Conservation (phyloP, 2,329 filamentous ascomycete genomes). For the Camillea tinctor region DNA sequence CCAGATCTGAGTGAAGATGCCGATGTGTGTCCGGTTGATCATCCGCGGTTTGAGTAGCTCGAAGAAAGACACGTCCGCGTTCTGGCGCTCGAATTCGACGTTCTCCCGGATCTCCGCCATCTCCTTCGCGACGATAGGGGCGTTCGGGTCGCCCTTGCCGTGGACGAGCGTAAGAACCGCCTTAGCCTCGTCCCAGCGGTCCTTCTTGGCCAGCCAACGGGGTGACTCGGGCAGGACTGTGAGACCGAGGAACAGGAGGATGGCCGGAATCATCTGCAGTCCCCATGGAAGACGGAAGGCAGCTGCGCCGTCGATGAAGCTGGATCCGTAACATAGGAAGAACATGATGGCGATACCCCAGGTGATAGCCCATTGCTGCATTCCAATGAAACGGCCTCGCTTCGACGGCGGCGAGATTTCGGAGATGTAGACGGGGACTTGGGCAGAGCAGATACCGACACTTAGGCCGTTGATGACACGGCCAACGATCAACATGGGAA, state of each 20-base stretch:
- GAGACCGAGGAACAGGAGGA: conserved; percentile 42
- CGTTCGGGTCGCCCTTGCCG: conserved; percentile 62
- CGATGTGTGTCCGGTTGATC: conserved; percentile 71
- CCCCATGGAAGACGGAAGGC: conserved; percentile 53
- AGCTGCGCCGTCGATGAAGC: conserved; percentile 40
- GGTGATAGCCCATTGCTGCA: conserved; percentile 47
- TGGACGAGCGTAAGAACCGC: conserved; percentile 56
- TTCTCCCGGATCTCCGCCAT: conserved; percentile 71
- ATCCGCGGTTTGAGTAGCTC: conserved; percentile 73
- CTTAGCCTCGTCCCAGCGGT: conserved; percentile 45
- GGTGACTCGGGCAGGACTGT: conserved; percentile 48
- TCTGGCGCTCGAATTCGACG: conserved; percentile 69
- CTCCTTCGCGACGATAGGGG: conserved; percentile 66
- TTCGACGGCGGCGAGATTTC: conserved; percentile 56
- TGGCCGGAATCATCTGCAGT: conserved; percentile 45
- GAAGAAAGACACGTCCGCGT: conserved; percentile 66
- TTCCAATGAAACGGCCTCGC: conserved; percentile 42
- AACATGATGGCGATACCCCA: conserved; percentile 50
- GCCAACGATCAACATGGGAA: conserved; percentile 62
- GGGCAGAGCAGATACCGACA: conserved; percentile 70
- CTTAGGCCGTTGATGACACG: conserved; percentile 70
- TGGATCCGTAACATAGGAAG: conserved; percentile 48
- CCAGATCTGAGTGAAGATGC: conserved; percentile 74
- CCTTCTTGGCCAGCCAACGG: conserved; percentile 50
- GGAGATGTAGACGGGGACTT: conserved; percentile 69